Base-by-base conservation (phyloP, 495 filamentous ascomycete species). In the Aspergillus egyptiacus region DNA sequence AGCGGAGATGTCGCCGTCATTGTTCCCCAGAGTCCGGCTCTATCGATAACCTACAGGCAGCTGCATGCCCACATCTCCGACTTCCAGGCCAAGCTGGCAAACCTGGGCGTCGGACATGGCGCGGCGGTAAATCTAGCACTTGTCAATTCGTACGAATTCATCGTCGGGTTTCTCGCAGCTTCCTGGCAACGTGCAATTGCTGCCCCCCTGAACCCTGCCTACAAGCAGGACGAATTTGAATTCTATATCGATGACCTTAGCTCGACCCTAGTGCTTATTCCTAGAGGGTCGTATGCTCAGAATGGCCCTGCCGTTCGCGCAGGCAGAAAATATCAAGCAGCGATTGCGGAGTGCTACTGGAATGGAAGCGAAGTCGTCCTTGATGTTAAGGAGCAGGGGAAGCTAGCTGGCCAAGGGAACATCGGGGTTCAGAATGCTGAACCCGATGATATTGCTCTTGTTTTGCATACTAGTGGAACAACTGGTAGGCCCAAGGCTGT, bases 221-320 rank as follows among this genome's bases (percentile, higher is more conserved):
- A 93, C 69, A 90, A 88, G 69, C 84, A 91, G 58, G 80, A 82
- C 22, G 87, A 91, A 63, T 90, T 91, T 60, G 86, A 91, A 63
- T 91, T 93, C 67, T 93, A 90, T 63, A 89, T 91, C 54, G 82
- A 87, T 28, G 87, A 93, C 63, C 75, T 93, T 55, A 85, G 77
- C 56, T 87, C 86, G 8, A 83, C 81, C 30, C 66, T 91, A 34
- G 77, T 85, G 5, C 71, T 91, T 32, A 82, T 91, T 8, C 84
- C 87, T 3, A 69, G 72, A 44, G 87, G 84, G 11, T 80, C 84
- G 13, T 85, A 81, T 55, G 60, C 66, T 14, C 64, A 72, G 49
- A 69, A 81, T 61, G 80, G 75, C 35, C 77, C 85, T 9, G 85
- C 83, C 15, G 84, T 91, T 8, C 74, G 78, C 49, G 87, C 87